Conservation (phyloP, 192 early-diverging fungal species). For the Umbelopsis ramanniana region DNA sequence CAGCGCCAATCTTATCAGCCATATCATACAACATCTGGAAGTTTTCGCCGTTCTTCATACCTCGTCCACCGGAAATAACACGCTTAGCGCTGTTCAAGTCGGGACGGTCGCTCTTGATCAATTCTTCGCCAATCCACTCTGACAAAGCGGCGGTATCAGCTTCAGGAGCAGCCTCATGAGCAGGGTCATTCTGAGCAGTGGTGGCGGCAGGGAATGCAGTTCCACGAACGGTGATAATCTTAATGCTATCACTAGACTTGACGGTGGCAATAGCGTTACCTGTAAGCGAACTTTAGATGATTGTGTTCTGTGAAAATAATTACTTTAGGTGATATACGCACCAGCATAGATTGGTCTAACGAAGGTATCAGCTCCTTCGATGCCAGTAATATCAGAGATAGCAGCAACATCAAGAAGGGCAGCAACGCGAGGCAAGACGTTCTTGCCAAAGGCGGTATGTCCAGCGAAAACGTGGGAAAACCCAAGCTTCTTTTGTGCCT, state of each 20-base stretch:
- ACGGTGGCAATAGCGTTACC: constrained; percentile 97
- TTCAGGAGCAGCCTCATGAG: constrained; percentile 71
- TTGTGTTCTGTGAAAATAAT: neutral
- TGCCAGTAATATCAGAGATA: constrained; percentile 85
- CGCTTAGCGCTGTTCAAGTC: constrained; percentile 86
- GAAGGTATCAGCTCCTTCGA: constrained; percentile 87
- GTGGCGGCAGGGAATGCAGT: constrained; percentile 86
- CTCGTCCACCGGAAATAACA: constrained; percentile 94
- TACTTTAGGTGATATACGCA: constrained; percentile 33
- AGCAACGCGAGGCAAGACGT: constrained; percentile 90
- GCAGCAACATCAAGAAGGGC: constrained; percentile 90
- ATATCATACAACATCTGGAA: constrained; percentile 90
- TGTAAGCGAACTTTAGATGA: constrained; percentile 31
- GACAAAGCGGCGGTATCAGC: constrained; percentile 60
- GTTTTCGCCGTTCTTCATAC: constrained; percentile 95
- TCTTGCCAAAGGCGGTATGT: constrained; percentile 92
- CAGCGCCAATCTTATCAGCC: constrained; percentile 93
- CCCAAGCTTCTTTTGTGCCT: constrained; percentile 66
- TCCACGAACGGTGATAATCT: constrained; percentile 88
- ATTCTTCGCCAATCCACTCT: constrained; percentile 88
- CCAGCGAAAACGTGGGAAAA: constrained; percentile 89
- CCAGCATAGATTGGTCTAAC: constrained; percentile 97
- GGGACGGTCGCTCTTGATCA: constrained; percentile 94
- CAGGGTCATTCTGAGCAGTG: constrained; percentile 52
- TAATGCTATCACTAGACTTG: constrained; percentile 84